phyloP scores from a whole-genome alignment of 495 filamentous ascomycete genomes.

The Penicillium tannophilum region DNA sequence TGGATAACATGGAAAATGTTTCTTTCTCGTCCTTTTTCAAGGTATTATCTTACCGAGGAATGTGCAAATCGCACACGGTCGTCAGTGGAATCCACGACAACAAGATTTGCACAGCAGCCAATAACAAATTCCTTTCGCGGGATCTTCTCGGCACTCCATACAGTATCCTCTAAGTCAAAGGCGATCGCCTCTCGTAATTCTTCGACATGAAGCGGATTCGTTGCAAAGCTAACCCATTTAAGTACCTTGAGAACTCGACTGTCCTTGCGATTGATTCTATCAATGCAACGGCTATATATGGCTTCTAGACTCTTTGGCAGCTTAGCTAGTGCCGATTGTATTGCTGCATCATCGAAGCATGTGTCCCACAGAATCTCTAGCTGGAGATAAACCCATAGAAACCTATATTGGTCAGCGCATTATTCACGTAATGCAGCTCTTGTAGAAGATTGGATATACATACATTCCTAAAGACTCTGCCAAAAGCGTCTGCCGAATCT shows the following conservation, averaged over 20 bases:
- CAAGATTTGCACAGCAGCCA: slow-evolving; percentile 34
- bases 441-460: neutral
- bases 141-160: slow-evolving; percentile 26
- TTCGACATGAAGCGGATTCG: slow-evolving; percentile 31
- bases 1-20: slow-evolving; percentile 6
- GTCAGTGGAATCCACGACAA: slow-evolving; percentile 28
- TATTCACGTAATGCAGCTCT: neutral
- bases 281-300: slow-evolving; percentile 25
- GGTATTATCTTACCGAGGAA: slow-evolving; percentile 35
- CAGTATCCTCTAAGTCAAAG: slow-evolving; percentile 24
- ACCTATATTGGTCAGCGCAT: slow-evolving; percentile 16
- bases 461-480: neutral
- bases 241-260: slow-evolving; percentile 17
- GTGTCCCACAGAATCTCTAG: slow-evolving; percentile 34
- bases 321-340: slow-evolving; percentile 17
- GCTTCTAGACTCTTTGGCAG: slow-evolving; percentile 31
- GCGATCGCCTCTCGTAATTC: slow-evolving; percentile 40
- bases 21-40: slow-evolving; percentile 14
- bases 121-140: slow-evolving; percentile 28
- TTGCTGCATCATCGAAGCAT: slow-evolving; percentile 28
- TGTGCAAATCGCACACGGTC: slow-evolving; percentile 36
- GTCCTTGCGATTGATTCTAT: slow-evolving; percentile 21
- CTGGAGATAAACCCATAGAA: slow-evolving; percentile 34
- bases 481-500: neutral
- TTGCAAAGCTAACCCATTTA: slow-evolving; percentile 35